Percentiles rank a stretch among this genome's conserved stretches.
Evolutionary conservation across 2,329 filamentous ascomycete species (phyloP).

Genomic region (Pestalotiopsis sp.): DNA sequence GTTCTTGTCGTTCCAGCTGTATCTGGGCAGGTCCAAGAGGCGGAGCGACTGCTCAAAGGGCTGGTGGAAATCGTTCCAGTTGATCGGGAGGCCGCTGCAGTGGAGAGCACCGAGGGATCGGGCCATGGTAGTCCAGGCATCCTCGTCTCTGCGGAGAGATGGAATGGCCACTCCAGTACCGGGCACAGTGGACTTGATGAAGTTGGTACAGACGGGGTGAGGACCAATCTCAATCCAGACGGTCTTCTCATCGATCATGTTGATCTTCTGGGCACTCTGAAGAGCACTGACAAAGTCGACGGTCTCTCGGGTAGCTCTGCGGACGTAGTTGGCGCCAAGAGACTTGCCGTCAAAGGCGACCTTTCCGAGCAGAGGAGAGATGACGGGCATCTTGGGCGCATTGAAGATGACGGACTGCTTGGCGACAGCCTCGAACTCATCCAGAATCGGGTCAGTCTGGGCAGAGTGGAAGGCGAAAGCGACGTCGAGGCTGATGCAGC

Average conservation of each 20-base stretch:
- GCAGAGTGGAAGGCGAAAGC: conserved; percentile 58
- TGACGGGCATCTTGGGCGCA: conserved; percentile 52
- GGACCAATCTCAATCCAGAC: conserved; percentile 71
- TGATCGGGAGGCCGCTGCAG: conserved; percentile 62
- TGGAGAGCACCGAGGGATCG: conserved; percentile 56
- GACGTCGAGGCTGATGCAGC: conserved; percentile 50
- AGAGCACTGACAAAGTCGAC: conserved; percentile 53
- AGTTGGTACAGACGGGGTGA: conserved; percentile 64
- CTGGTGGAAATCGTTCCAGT: conserved; percentile 73
- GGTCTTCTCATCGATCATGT: conserved; percentile 49
- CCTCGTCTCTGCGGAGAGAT: conserved; percentile 57
- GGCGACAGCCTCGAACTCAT: conserved; percentile 57
- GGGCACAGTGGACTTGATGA: conserved; percentile 45
- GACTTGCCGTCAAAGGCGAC: conserved; percentile 34
- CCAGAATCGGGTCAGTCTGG: conserved; percentile 57
- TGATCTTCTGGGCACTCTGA: neutral
- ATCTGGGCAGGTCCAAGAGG: conserved; percentile 68
- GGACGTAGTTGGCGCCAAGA: conserved; percentile 62
- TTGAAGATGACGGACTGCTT: conserved; percentile 38
- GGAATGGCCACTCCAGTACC: conserved; percentile 45
- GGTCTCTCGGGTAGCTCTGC: conserved; percentile 62
- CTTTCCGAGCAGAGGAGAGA: conserved; percentile 27
- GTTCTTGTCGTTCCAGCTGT: conserved; percentile 73
- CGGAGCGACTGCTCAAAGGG: conserved; percentile 43
- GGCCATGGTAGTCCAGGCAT: conserved; percentile 60